A percentile compares a stretch with the other conserved stretches of the same genome.
phyloP scores from a whole-genome alignment of 73 alveolate species.

The Paramecium biaurelia region DNA sequence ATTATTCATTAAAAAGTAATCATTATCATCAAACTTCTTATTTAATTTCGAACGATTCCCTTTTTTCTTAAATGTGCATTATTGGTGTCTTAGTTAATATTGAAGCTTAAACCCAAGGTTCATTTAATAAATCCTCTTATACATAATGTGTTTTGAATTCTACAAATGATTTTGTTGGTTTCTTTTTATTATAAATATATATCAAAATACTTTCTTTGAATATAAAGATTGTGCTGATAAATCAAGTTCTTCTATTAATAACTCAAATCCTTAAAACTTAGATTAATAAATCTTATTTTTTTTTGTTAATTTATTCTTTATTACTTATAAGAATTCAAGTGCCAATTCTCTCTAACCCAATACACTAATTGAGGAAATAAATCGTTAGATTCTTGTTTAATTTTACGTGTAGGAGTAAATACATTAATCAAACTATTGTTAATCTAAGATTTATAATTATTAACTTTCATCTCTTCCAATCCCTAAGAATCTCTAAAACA shows the following conservation, averaged over 20 bases:
- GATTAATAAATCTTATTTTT: neutral
- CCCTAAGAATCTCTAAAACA: slow-evolving; percentile 14
- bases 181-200: neutral
- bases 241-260: neutral
- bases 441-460: neutral
- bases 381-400: neutral
- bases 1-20: neutral
- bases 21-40: neutral
- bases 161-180: neutral
- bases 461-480: neutral
- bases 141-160: neutral
- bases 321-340: neutral
- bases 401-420: neutral
- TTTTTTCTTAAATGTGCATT: neutral
- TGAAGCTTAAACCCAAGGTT: neutral
- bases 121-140: neutral
- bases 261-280: neutral
- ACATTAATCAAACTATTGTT: neutral
- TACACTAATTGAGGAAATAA: neutral
- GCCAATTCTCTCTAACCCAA: neutral
- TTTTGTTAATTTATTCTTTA: neutral
- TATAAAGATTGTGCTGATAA: neutral
- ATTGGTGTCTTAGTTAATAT: neutral
- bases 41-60: neutral
- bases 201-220: neutral